phyloP scores from a whole-genome alignment of 768 basidiomycete genomes.

The Pleurotus djamor region DNA sequence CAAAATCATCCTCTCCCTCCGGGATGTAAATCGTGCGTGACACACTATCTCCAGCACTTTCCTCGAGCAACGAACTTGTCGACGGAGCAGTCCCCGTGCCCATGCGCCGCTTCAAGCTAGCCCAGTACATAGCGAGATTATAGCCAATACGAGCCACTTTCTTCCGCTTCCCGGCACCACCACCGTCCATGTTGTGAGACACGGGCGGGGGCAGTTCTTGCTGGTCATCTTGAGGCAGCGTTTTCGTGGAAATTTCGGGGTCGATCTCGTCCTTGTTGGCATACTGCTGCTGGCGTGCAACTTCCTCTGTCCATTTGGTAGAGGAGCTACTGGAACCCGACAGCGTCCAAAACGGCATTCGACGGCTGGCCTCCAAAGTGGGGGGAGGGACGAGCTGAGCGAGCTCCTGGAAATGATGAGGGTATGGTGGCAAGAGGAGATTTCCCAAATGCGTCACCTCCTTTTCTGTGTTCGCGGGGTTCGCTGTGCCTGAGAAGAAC shows the following conservation, averaged over 20 bases:
- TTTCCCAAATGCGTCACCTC: slow-evolving; percentile 4
- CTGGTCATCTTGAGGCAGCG: slow-evolving; percentile 10
- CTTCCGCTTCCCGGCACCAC: slow-evolving; percentile 23
- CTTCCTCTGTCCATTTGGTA: slow-evolving; percentile 10
- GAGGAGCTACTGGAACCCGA: slow-evolving; percentile 1
- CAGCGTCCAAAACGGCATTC: slow-evolving; percentile 8
- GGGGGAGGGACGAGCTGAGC: background rate
- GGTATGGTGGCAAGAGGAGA: slow-evolving; percentile 12
- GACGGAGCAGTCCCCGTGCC: slow-evolving; percentile 57
- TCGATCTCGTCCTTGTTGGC: slow-evolving; percentile 11
- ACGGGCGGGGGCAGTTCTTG: slow-evolving; percentile 40
- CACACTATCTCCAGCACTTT: slow-evolving; percentile 40
- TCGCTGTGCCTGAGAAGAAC: slow-evolving; percentile 3
- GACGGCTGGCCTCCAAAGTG: background rate
- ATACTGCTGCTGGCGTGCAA: slow-evolving; percentile 1
- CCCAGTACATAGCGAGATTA: slow-evolving; percentile 41
- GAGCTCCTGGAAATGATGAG: slow-evolving; percentile 5
- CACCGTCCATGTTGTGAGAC: slow-evolving; percentile 22
- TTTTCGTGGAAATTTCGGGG: slow-evolving; percentile 6
- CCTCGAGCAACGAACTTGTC: slow-evolving; percentile 48
- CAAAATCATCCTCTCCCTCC: slow-evolving; percentile 32
- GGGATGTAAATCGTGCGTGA: slow-evolving; percentile 23
- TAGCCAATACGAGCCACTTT: slow-evolving; percentile 32
- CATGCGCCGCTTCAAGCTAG: slow-evolving; percentile 48
- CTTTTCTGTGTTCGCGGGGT: slow-evolving; percentile 7